A percentile compares a stretch with the other conserved stretches of the same genome.
Conservation (phyloP, 2,329 filamentous ascomycete species). For the Pseudopyricularia cyperi region DNA sequence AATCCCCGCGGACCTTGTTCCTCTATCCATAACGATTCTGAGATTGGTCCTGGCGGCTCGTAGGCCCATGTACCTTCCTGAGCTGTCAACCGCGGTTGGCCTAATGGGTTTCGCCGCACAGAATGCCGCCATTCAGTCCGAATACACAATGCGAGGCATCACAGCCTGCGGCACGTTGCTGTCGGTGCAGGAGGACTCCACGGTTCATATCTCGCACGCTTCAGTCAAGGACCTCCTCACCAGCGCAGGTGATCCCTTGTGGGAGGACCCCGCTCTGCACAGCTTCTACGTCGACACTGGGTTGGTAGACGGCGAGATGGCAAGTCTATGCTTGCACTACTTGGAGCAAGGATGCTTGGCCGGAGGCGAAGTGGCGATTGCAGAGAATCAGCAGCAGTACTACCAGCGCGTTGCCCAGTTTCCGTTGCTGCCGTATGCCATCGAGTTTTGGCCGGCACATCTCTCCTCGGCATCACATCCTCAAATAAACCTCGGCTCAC, state of each 20-base stretch:
- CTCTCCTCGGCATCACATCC: background rate
- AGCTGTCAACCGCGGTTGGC: background rate
- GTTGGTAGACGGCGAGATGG: background rate
- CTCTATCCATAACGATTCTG: background rate
- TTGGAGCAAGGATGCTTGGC: background rate
- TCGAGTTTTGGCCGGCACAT: background rate
- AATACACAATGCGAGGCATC: background rate
- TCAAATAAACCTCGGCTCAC: background rate
- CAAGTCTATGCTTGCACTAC: background rate
- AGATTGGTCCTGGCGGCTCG: background rate
- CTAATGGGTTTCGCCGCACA: background rate
- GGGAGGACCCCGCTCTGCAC: background rate
- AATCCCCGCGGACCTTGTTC: background rate
- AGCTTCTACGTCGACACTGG: background rate
- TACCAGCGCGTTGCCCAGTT: background rate
- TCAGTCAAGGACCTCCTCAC: background rate
- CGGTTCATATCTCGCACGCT: background rate
- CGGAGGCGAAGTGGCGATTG: background rate
- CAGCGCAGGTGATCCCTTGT: background rate
- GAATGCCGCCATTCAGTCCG: background rate
- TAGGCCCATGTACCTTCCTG: background rate
- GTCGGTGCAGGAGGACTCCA: background rate
- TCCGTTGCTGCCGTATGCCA: background rate
- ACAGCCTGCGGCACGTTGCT: background rate
- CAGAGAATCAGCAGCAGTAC: background rate